These are phyloP conservation scores for Insectozyma bohioensis DNA, from an alignment of 1,139 yeast species.

Conservation along the genomic window DNA sequence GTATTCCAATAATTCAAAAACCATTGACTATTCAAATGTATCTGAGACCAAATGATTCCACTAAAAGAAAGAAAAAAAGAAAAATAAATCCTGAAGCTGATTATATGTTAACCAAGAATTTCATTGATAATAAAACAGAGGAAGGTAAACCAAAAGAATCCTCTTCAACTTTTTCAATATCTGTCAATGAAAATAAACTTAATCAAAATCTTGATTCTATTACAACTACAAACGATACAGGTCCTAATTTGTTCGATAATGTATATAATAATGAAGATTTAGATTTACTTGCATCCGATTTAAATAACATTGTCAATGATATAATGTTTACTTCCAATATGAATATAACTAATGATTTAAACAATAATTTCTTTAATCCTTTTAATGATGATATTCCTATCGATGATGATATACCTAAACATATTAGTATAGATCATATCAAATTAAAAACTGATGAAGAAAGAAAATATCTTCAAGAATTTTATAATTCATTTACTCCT, in stretches of 20 bases:
- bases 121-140: not conserved
- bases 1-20: constrained; percentile 5
- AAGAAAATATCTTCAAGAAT: constrained; percentile 47
- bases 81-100: constrained; percentile 4
- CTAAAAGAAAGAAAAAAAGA: constrained; percentile 2
- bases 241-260: too few species aligned
- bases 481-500: constrained; percentile 53
- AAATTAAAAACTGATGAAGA: constrained; percentile 37
- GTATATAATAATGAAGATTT: constrained; percentile 26
- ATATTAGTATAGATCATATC: constrained; percentile 21
- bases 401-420: constrained; percentile 22
- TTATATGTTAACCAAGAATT: constrained; percentile 1
- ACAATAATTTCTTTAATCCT: constrained; percentile 3
- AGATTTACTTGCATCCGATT: constrained; percentile 30
- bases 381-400: not conserved
- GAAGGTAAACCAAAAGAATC: not conserved
- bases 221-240: too few species aligned
- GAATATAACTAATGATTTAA: constrained; percentile 4
- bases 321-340: constrained; percentile 28
- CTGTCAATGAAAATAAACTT: too few species aligned
- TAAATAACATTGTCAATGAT: constrained; percentile 33
- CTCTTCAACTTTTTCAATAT: too few species aligned
- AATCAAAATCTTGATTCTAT: too few species aligned
- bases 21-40: constrained; percentile 18
- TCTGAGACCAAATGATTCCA: constrained; percentile 9